These are phyloP conservation scores for Boletus mariae DNA, from an alignment of 1,284 basidiomycete species.

Conservation along the genomic window DNA sequence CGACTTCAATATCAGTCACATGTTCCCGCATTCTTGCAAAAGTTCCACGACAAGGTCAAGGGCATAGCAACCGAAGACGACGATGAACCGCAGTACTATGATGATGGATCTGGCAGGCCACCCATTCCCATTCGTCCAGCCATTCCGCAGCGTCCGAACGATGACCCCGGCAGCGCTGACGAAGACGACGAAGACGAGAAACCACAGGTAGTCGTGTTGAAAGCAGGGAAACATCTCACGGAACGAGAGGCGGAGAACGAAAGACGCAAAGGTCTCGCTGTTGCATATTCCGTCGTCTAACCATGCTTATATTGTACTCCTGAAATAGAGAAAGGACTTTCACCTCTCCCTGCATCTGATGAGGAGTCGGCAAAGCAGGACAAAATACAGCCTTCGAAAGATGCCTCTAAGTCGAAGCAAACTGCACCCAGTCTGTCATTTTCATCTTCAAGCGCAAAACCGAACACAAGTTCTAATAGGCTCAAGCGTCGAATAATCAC, in stretches of 20 bases:
- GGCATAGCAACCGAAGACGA: constrained; percentile 45
- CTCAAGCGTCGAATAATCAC: constrained; percentile 43
- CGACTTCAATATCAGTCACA: constrained; percentile 52
- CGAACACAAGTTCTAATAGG: constrained; percentile 25
- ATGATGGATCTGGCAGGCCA: constrained; percentile 62
- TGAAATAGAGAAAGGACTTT: constrained; percentile 48
- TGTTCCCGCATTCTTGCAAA: constrained; percentile 58
- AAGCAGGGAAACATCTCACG: constrained; percentile 78
- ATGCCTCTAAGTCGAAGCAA: constrained; percentile 18
- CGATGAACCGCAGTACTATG: constrained; percentile 38
- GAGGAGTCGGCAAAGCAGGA: constrained; percentile 13
- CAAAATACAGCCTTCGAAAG: constrained; percentile 11
- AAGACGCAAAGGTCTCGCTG: constrained; percentile 58
- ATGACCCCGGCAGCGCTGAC: constrained; percentile 69
- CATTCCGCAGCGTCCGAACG: constrained; percentile 67
- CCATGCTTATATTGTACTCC: constrained; percentile 3
- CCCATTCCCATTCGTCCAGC: constrained; percentile 71
- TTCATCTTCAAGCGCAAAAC: constrained; percentile 34
- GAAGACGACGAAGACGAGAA: constrained; percentile 78
- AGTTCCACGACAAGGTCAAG: constrained; percentile 54
- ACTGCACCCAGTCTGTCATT: constrained; percentile 38
- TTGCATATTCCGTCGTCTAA: not conserved
- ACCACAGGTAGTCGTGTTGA: constrained; percentile 82
- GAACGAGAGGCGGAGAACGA: constrained; percentile 75
- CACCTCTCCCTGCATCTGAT: constrained; percentile 35